Evolutionary conservation across 495 filamentous ascomycete genomes (phyloP), one percentile per base, ranked within the genome.

Genomic region (Pseudotulostoma volvatum): DNA sequence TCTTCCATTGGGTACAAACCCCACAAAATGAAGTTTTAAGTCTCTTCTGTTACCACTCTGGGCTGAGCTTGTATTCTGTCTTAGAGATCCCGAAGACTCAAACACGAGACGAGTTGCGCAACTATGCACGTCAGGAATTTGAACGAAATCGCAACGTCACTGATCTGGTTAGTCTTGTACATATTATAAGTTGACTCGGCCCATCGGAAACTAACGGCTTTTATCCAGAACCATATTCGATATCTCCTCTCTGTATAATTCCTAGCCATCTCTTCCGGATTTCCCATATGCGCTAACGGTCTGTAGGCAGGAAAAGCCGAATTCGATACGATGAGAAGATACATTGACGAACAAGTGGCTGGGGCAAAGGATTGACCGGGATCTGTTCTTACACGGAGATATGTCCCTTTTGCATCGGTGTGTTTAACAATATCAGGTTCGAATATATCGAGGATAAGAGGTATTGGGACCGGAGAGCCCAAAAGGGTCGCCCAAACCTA

Each of bases 61-160:
- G 36, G 15, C 31, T 36, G 5, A 42, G n/a, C 13, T 19, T 20
- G 23, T 43, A 30, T 45, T 32, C 23, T 15, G 13, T 8, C 31
- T 1, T 31, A 64, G 61, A 54, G 34, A 52, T 69, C 11, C 64
- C 67, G 0, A 49, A 48, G 4, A 61, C 62, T 1, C 43, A 57
- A 3, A 68, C 76, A 4, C 67, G 74, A 18, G 54, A 61, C 34
- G 85, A 90, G 45, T 73, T 85, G 43, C 66, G 67, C 23, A 57
- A 59, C 16, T 87, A 81, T 62, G 84, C 78, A 20, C 71, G 83
- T 11, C 59, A 67, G 34, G 84, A 90, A 46, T 87, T 88, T 50
- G 78, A 83, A 55, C 67, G 79, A 18, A 73, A 84, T 54, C 70
- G 69, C 14, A 44, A 63, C 25, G 77, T 87, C 17, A 76, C 71